Conservation (phyloP, 163 green algal genomes). For the Scenedesmus sp. region DNA sequence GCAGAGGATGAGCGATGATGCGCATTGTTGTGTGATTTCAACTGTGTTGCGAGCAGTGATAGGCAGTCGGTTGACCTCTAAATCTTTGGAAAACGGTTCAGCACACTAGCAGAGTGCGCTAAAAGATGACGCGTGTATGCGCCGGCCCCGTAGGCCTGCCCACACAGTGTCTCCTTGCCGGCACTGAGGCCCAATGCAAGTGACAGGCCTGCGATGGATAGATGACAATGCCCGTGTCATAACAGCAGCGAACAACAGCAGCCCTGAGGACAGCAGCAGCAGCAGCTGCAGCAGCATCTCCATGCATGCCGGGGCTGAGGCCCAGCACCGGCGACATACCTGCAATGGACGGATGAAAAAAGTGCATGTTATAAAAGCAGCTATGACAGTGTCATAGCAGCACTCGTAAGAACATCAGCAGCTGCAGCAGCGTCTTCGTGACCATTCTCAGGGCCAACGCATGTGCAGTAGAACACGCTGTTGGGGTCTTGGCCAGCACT, state of each 20-base stretch:
- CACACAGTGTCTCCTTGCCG: constrained; percentile 69
- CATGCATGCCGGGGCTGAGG: too few relatives aligned
- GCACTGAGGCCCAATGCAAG: constrained; percentile 62
- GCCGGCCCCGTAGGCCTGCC: constrained; percentile 52
- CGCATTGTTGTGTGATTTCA: neutral
- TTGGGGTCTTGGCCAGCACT: neutral
- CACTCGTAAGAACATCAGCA: neutral
- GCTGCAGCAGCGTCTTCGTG: neutral
- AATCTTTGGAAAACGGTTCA: neutral
- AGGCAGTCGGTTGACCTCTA: neutral
- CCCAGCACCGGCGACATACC: neutral
- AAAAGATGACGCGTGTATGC: constrained; percentile 63
- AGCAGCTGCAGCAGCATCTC: neutral
- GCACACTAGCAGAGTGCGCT: constrained; percentile 68
- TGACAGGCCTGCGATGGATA: neutral
- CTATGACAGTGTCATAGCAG: too few relatives aligned
- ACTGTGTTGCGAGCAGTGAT: neutral
- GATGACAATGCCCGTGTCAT: neutral
- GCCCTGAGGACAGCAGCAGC: neutral
- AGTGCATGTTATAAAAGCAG: too few relatives aligned
- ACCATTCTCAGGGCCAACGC: too few relatives aligned
- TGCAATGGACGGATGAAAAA: too few relatives aligned
- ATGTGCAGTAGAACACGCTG: neutral
- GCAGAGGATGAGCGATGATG: neutral
- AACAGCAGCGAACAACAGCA: too few relatives aligned